phyloP scores from a whole-genome alignment of 768 basidiomycete genomes.

The Auriculariales sp. region DNA sequence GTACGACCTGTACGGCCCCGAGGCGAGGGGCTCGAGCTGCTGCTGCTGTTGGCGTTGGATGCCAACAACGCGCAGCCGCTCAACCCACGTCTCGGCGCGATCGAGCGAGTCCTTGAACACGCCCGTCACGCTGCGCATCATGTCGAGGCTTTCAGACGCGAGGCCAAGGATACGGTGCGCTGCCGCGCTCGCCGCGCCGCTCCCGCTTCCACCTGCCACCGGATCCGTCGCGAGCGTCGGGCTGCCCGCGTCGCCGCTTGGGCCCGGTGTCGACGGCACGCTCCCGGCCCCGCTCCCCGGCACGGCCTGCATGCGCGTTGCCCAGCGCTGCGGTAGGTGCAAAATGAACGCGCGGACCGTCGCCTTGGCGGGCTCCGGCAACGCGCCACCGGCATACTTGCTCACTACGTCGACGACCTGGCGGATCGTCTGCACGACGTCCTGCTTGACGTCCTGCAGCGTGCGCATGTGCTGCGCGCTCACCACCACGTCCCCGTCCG shows the following conservation, averaged over 20 bases:
- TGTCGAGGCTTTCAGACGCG: conserved; percentile 84
- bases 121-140: conserved; percentile 78
- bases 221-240: conserved; percentile 7
- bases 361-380: conserved; percentile 69
- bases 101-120: conserved; percentile 82
- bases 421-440: conserved; percentile 79
- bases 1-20: background rate
- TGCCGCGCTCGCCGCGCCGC: conserved; percentile 48
- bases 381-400: conserved; percentile 71
- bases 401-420: conserved; percentile 75
- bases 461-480: conserved; percentile 39
- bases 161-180: conserved; percentile 72
- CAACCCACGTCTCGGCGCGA: conserved; percentile 83
- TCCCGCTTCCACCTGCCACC: no score
- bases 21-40: background rate
- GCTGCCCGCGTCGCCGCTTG: background rate
- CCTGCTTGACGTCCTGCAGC: conserved; percentile 58
- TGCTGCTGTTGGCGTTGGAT: conserved; percentile 37
- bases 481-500: conserved; percentile 14
- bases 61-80: conserved; percentile 63
- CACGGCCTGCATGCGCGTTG: conserved; percentile 29
- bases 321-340: conserved; percentile 71
- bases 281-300: no score
- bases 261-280: background rate
- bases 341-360: conserved; percentile 68